Evolutionary conservation across 2,329 filamentous ascomycete species (phyloP).

Genomic region (Colletotrichum cordylinicola): DNA sequence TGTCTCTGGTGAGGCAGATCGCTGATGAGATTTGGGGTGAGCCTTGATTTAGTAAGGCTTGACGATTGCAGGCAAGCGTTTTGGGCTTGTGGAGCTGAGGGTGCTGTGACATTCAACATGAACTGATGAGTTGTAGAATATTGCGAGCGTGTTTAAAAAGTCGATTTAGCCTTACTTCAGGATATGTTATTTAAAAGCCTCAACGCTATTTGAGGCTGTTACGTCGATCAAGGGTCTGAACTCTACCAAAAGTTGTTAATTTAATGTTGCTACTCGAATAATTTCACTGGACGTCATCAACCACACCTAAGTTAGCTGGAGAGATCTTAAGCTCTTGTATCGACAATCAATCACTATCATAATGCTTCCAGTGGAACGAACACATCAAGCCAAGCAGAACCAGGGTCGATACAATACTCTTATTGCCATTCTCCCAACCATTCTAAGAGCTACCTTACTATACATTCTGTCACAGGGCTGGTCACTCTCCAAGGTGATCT

Average conservation of each 20-base stretch:
- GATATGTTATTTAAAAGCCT: background rate
- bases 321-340: background rate
- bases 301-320: background rate
- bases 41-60: constrained; percentile 17
- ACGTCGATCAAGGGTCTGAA: fast-evolving
- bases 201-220: background rate
- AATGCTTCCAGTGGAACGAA: too few species aligned
- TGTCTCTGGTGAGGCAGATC: constrained; percentile 73
- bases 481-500: too few species aligned
- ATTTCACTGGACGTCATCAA: background rate
- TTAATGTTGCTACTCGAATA: background rate
- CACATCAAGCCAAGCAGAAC: too few species aligned
- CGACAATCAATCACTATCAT: too few species aligned
- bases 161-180: background rate
- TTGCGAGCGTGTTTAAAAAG: background rate
- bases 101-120: background rate
- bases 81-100: background rate
- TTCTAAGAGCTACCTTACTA: too few species aligned
- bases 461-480: too few species aligned
- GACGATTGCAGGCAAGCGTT: too few species aligned
- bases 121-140: background rate
- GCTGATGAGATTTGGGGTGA: constrained; percentile 73
- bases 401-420: too few species aligned
- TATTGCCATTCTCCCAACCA: too few species aligned
- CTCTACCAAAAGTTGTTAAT: background rate